Evolutionary conservation across 1,284 basidiomycete species (phyloP).

Genomic region (Fistulinella cinereoalba): DNA sequence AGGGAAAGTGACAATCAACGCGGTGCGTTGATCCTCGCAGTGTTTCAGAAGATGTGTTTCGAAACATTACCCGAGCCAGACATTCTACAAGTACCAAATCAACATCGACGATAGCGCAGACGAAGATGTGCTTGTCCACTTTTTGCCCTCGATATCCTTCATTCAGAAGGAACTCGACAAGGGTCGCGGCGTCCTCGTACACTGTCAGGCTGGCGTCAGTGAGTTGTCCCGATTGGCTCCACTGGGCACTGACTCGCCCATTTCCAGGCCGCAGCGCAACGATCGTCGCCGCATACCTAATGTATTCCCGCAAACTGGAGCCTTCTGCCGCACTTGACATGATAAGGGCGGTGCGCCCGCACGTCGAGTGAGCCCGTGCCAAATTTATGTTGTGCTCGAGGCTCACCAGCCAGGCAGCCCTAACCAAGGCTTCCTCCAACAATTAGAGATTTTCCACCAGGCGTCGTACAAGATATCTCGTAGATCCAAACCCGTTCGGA

Average conservation of each 20-base stretch:
- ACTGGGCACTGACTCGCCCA: slow-evolving; percentile 1
- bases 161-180: slow-evolving; percentile 75
- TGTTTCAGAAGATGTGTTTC: neutral
- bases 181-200: slow-evolving; percentile 75
- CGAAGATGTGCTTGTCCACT: slow-evolving; percentile 72
- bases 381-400: neutral
- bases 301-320: slow-evolving; percentile 68
- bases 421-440: slow-evolving; percentile 73
- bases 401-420: slow-evolving; percentile 49
- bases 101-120: slow-evolving; percentile 68
- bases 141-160: slow-evolving; percentile 76
- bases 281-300: slow-evolving; percentile 81
- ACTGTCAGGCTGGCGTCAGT: slow-evolving; percentile 88
- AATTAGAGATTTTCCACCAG: slow-evolving; percentile 75
- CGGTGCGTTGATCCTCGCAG: slow-evolving; percentile 43
- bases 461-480: slow-evolving; percentile 69
- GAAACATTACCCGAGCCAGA: slow-evolving; percentile 31
- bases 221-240: slow-evolving; percentile 33
- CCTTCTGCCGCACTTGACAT: slow-evolving; percentile 64
- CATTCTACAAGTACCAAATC: slow-evolving; percentile 69
- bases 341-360: slow-evolving; percentile 62
- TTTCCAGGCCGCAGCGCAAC: slow-evolving; percentile 81
- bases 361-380: slow-evolving; percentile 56
- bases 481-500: slow-evolving; percentile 66
- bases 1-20: slow-evolving; percentile 60